Evolutionary conservation across 768 basidiomycete species (phyloP).

Genomic region (Polyporus arcularius): DNA sequence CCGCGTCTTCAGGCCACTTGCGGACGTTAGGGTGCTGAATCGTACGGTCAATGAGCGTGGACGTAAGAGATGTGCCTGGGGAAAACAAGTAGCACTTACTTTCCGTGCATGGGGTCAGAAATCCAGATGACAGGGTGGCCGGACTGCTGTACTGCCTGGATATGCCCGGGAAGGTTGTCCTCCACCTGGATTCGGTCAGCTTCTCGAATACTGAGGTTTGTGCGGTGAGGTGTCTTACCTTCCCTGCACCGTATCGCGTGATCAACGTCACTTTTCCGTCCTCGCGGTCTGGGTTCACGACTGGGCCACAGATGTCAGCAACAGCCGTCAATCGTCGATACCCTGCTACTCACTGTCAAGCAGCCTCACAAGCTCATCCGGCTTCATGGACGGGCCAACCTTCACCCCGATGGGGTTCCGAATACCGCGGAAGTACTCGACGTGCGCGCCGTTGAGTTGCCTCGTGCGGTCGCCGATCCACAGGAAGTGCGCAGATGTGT

Average conservation of each 20-base stretch:
- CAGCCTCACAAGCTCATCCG: conserved; percentile 73
- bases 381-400: conserved; percentile 85
- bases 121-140: conserved; percentile 92
- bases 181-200: conserved; percentile 54
- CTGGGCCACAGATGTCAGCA: conserved; percentile 37
- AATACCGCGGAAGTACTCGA: conserved; percentile 93
- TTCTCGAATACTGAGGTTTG: not conserved
- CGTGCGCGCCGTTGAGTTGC: conserved; percentile 89
- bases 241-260: conserved; percentile 88
- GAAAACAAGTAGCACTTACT: conserved; percentile 55
- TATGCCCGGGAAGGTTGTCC: conserved; percentile 74
- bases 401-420: conserved; percentile 96
- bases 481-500: conserved; percentile 90
- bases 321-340: not conserved
- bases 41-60: not conserved
- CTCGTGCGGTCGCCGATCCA: conserved; percentile 98
- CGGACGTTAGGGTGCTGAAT: conserved; percentile 77
- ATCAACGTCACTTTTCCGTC: conserved; percentile 86
- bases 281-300: conserved; percentile 86
- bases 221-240: conserved; percentile 45
- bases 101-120: conserved; percentile 99
- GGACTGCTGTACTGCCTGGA: conserved; percentile 74
- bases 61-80: not conserved
- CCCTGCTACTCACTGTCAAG: conserved; percentile 62
- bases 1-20: conserved; percentile 83